A percentile compares a stretch with the other conserved stretches of the same genome.
phyloP scores from a whole-genome alignment of 257 asterid species.

The Capsicum pubescens region DNA sequence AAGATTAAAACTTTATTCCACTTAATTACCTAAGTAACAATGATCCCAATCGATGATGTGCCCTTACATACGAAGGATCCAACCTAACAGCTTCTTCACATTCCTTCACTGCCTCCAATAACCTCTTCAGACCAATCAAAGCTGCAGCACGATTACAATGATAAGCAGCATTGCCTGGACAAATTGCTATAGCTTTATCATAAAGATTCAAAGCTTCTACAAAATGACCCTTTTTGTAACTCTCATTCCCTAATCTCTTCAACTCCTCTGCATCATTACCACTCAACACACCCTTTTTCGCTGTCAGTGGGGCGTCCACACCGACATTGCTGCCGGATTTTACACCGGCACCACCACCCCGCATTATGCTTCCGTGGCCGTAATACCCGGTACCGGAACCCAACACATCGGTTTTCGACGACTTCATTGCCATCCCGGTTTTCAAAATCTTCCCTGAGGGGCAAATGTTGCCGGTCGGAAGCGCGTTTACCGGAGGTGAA shows the following conservation, averaged over 20 bases:
- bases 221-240: slow-evolving; percentile 66
- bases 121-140: slow-evolving; percentile 65
- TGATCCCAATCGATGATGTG: slow-evolving; percentile 90
- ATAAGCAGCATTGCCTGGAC: slow-evolving; percentile 70
- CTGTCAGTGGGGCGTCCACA: neutral
- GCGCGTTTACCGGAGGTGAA: slow-evolving; percentile 54
- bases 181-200: slow-evolving; percentile 74
- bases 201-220: slow-evolving; percentile 69
- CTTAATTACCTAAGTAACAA: slow-evolving; percentile 73
- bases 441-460: slow-evolving; percentile 70
- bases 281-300: neutral
- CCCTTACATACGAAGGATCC: slow-evolving; percentile 84
- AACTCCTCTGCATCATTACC: slow-evolving; percentile 78
- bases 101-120: slow-evolving; percentile 73
- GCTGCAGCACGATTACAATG: slow-evolving; percentile 87
- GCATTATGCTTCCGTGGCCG: slow-evolving; percentile 87
- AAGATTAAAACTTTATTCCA: slow-evolving; percentile 35
- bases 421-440: slow-evolving; percentile 60
- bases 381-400: slow-evolving; percentile 66
- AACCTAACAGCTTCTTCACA: slow-evolving; percentile 85
- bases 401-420: slow-evolving; percentile 59
- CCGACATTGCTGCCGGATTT: slow-evolving; percentile 40
- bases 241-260: slow-evolving; percentile 78
- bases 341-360: slow-evolving; percentile 50
- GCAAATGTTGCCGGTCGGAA: slow-evolving; percentile 78